Base-by-base conservation (phyloP, 2,329 filamentous ascomycete species). In the Dothistroma pini region DNA sequence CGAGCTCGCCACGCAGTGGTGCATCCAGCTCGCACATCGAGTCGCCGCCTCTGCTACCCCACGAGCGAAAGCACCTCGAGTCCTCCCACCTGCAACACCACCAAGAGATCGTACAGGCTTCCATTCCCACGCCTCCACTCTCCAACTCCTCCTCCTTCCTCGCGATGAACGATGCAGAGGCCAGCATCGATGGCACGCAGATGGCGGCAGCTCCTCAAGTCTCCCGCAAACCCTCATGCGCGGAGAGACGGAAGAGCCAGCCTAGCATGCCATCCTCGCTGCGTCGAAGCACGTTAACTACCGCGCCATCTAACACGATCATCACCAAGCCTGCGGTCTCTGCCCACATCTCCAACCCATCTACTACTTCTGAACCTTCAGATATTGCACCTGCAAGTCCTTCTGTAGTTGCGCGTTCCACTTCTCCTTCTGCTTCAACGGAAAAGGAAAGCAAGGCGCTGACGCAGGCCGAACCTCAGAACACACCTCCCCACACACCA, bases 401-500 rank as follows among this genome's bases (percentile, higher is more conserved):
- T 62, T 74, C 76, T 70, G 74, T 76, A 69, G 73, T 76, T 72
- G 76, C 76, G 76, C 76, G 77, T 74, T 77, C 76, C 74, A 75
- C 76, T 67, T 72, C 75, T 68, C 59, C 63, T 64, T 77, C 76
- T 66, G 72, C 74, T 74, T 81, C 82, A 84, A 78, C 83, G 85
- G 80, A 83, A 89, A 77, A 89, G 86, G 82, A 89, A 64, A 68
- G 63, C 49, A 64, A 64, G 67, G 66, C 88, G 90, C 93, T 97
- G 91, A 97, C 92, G 86, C 84, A 87, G 84, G 81, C 81, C 78
- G 81, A 81, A 77, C 78, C 75, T 82, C 96, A 97, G 93, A 96
- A 91, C 81, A 95, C 91, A 70, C 90, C 91, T 69, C 88, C 92
- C 63, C 93, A 93, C 69, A 96, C 93, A 59, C 93, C 91, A 66